Percentiles rank a stretch among this genome's conserved stretches.
Evolutionary conservation across 2,329 filamentous ascomycete species (phyloP).

Genomic region (Lachnum nothofagi): DNA sequence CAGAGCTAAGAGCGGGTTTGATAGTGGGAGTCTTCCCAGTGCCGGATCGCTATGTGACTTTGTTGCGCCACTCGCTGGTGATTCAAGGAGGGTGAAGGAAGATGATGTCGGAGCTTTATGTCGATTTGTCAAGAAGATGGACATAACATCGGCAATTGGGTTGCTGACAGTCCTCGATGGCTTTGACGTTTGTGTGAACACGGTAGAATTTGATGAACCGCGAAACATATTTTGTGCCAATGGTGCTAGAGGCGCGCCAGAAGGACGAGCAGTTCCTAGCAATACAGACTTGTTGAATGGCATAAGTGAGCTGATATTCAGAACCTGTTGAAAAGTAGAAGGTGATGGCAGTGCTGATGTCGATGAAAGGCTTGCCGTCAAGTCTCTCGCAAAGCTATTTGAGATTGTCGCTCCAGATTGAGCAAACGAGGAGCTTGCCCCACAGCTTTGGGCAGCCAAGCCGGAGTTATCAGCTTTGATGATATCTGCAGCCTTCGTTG

Average conservation of each 20-base stretch:
- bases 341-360: neutral
- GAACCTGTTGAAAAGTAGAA: neutral
- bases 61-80: neutral
- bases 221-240: neutral
- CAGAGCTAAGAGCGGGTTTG: neutral
- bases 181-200: neutral
- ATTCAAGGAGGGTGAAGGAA: neutral
- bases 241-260: neutral
- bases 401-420: constrained; percentile 1
- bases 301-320: neutral
- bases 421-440: constrained; percentile 2
- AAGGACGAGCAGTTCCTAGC: neutral
- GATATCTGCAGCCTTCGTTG: constrained; percentile 22
- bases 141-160: neutral
- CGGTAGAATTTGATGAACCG: neutral
- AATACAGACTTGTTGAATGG: neutral
- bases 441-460: constrained; percentile 13
- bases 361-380: neutral
- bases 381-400: neutral
- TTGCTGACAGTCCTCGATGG: neutral
- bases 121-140: neutral
- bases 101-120: neutral
- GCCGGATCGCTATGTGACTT: neutral
- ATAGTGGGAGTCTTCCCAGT: neutral
- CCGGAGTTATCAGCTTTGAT: constrained; percentile 23